Evolutionary conservation across 1,284 basidiomycete genomes (phyloP), one percentile per base, ranked within the genome.

Genomic region (Moniliella sp.): DNA sequence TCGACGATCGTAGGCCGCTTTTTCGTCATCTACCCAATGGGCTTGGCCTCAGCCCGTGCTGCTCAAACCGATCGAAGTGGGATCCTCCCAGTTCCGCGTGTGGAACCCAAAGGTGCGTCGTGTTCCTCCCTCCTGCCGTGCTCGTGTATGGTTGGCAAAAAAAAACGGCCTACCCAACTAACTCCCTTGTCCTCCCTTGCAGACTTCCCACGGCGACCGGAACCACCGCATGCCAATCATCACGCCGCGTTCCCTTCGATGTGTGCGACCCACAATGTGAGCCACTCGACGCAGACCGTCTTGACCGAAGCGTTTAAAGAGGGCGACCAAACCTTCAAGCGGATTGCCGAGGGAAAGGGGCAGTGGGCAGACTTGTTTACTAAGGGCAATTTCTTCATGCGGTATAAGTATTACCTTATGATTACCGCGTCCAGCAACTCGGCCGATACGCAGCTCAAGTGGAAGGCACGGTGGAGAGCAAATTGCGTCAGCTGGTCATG

Each of bases 211-310:
- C 1, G 72, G 75, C 40, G 91, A 97, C 63, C 72, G 81, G 40
- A 71, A 78, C 19, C 91, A 99, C 64, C 73, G 83, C 39, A 97
- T 97, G 91, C 91, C 91, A n/a, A 94, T 99, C 58, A 97, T 99
- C 53, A 97, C 91, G 1, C 91, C 91, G 86, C 91, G 14, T 99
- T 94, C 64, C 91, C n/a, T 25, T 79, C 86, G n/a, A 99, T 99
- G 88, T 97, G 88, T 61, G 75, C 88, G 18, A 97, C 91, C 10
- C 91, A 99, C 65, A 97, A 97, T 54, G 84, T 97, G 37, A 84
- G 82, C 26, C 72, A 74, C 25, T 93, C 84, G 9, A 97, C 88
- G 2, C 82, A 93, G 65, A 77, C 78, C 66, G 80, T 99, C 43
- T 86, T 94, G 70, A 88, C 80, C 1, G 76, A 81, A 50, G 91